Conservation (phyloP, 2,329 filamentous ascomycete genomes). For the Cercospora brassicicola region DNA sequence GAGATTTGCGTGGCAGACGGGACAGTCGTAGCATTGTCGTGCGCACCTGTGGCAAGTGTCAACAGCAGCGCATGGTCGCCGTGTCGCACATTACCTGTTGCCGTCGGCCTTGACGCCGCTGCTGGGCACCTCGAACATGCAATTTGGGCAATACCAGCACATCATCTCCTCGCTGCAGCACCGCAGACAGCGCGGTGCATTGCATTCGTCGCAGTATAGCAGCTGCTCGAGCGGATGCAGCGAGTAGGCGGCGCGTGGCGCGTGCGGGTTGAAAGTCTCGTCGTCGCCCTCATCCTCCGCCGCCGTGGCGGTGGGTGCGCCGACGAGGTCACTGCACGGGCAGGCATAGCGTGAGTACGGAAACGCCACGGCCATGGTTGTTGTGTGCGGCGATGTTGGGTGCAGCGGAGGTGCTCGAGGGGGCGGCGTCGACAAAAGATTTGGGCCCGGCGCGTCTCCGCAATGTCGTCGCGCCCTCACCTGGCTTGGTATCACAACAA, state of each 20-base stretch:
- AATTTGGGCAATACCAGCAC: constrained; percentile 92
- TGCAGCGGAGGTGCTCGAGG: not conserved
- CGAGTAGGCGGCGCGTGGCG: constrained; percentile 82
- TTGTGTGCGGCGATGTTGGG: not conserved
- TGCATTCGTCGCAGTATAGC: constrained; percentile 95
- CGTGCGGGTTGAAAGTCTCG: constrained; percentile 83
- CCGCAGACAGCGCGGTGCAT: constrained; percentile 88
- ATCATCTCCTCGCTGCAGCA: constrained; percentile 93
- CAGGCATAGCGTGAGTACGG: constrained; percentile 67
- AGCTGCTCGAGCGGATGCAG: constrained; percentile 91
- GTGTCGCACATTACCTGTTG: constrained; percentile 67
- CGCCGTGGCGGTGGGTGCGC: constrained; percentile 37
- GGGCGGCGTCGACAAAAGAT: not conserved
- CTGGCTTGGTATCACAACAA: not conserved
- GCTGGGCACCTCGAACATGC: constrained; percentile 92
- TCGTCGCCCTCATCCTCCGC: constrained; percentile 66
- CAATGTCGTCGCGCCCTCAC: not conserved
- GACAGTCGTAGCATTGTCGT: constrained; percentile 93
- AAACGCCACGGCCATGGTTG: constrained; percentile 56
- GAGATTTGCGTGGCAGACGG: constrained; percentile 79
- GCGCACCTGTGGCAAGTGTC: constrained; percentile 55
- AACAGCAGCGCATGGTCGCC: not conserved
- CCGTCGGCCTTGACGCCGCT: constrained; percentile 90
- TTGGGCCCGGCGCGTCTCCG: not conserved
- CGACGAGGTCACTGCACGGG: constrained; percentile 58